phyloP scores from a whole-genome alignment of 1,284 basidiomycete species.

The Rhizoctonia solani region DNA sequence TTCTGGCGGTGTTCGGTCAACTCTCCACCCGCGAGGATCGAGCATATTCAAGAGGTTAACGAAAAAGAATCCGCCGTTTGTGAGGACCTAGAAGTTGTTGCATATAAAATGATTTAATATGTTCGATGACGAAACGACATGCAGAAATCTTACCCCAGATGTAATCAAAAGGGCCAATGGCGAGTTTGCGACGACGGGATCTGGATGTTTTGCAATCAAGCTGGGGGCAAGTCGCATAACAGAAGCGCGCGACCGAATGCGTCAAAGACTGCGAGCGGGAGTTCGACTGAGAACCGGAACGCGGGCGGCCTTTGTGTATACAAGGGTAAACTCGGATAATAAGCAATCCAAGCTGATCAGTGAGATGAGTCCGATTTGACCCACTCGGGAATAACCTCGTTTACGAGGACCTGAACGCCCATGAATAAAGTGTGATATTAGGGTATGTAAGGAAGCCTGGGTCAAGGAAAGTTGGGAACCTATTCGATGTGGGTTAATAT shows the following conservation, averaged over 20 bases:
- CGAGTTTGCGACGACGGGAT: slow-evolving; percentile 30
- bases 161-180: slow-evolving; percentile 37
- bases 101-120: background rate
- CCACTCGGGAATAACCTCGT: slow-evolving; percentile 23
- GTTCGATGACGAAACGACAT: background rate
- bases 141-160: slow-evolving; percentile 31
- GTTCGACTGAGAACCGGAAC: slow-evolving; percentile 31
- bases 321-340: background rate
- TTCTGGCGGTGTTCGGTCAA: slow-evolving; percentile 38
- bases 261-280: slow-evolving; percentile 37
- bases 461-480: slow-evolving; percentile 31
- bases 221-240: slow-evolving; percentile 35
- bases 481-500: slow-evolving; percentile 4
- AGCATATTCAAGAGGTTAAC: slow-evolving; percentile 39
- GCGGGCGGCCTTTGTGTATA: slow-evolving; percentile 29
- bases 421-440: slow-evolving; percentile 37
- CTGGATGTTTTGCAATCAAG: slow-evolving; percentile 28
- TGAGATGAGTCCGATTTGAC: slow-evolving; percentile 4
- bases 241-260: slow-evolving; percentile 37
- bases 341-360: background rate
- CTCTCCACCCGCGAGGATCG: slow-evolving; percentile 35
- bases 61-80: slow-evolving; percentile 40
- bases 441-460: slow-evolving; percentile 37
- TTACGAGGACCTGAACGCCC: slow-evolving; percentile 21
- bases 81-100: slow-evolving; percentile 32